Evolutionary conservation across 495 filamentous ascomycete genomes (phyloP), one percentile per base, ranked within the genome.

Genomic region (Aspergillus cristatus): DNA sequence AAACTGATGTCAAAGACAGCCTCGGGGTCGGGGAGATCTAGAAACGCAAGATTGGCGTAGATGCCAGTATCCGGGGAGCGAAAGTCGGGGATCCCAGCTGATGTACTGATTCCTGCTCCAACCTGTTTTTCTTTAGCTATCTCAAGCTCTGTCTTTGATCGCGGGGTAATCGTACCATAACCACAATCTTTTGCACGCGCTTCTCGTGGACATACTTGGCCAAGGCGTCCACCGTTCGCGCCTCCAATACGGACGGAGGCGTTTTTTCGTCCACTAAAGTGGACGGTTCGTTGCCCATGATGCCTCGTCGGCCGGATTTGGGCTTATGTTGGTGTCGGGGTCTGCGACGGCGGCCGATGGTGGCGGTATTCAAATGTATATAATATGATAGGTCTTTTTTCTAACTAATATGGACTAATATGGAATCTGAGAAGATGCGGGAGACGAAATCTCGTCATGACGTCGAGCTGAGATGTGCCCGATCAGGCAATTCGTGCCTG

Each of bases 71-170:
- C 84, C 50, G 86, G 84, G 2, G 84, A 88, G 35, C 86, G 74
- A 47, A 93, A 94, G 51, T 94, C 86, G 34, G 86, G 86, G 36
- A 93, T 90, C 26, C 86, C 86, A n/a, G 88, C 76, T 16, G 82
- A 84, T 13, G 86, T 90, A 24, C 82, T 87, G 30, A 75, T 69
- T 15, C 71, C 69, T 17, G 69, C 70, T 30, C 70, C 68, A 3
- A 67, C 68, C 67, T 68, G 29, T 32, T 17, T 24, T 13, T n/a
- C 32, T 37, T 5, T 33, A 28, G 14, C n/a, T 28, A 33, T 38
- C 18, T 32, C 7, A n/a, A n/a, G n/a, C n/a, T n/a, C n/a, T n/a
- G n/a, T n/a, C n/a, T n/a, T n/a, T n/a, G n/a, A n/a, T n/a, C n/a
- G n/a, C n/a, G n/a, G 37, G 30, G 38, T 28, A 20, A 31, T n/a